Evolutionary conservation across 345 rosid species (phyloP), one percentile per base, ranked within the genome.

Genomic region (Isatis tinctoria): DNA sequence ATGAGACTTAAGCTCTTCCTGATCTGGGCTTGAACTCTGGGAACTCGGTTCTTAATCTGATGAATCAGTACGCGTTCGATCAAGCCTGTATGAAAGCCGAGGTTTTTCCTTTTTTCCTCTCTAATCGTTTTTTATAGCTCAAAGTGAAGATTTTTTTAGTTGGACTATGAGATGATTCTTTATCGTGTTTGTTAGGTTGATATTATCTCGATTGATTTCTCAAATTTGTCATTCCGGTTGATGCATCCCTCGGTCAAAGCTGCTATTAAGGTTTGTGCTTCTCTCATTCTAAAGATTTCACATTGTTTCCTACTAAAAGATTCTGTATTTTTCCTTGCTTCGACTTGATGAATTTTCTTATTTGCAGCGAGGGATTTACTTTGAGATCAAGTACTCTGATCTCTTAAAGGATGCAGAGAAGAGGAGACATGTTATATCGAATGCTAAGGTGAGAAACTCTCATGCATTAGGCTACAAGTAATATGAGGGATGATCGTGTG

Each of bases 351-450:
- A n/a, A n/a, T n/a, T 32, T 16, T 68, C 57, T 63, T 59, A 6
- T 41, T 10, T 22, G 73, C 91, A 90, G 99, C 87, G 96, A 16
- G 97, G 97, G 33, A 79, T 92, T 69, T 86, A 82, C 80, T 95
- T 92, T 72, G 99, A 90, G 78, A 82, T 95, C 45, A 67, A 79
- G 1, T 92, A 90, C 80, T 83, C 88, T 27, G 82, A 70, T 82
- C 83, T 95, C 69, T 69, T 95, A 33, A 74, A 77, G 63, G 90
- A 87, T 83, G 74, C 84, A 68, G 88, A 88, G 66, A 73, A 65
- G 5, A 88, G 90, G 72, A 89, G 90, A 74, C 94, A 88, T 79
- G 82, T 85, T 85, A 84, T 94, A 68, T 73, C 89, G n/a, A 89
- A 82, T 79, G 88, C 91, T 27, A 88, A 91, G 91, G 97, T 93